Evolutionary conservation across 1,284 basidiomycete genomes (phyloP), one percentile per base, ranked within the genome.

Genomic region (Neolentinus lepideus): DNA sequence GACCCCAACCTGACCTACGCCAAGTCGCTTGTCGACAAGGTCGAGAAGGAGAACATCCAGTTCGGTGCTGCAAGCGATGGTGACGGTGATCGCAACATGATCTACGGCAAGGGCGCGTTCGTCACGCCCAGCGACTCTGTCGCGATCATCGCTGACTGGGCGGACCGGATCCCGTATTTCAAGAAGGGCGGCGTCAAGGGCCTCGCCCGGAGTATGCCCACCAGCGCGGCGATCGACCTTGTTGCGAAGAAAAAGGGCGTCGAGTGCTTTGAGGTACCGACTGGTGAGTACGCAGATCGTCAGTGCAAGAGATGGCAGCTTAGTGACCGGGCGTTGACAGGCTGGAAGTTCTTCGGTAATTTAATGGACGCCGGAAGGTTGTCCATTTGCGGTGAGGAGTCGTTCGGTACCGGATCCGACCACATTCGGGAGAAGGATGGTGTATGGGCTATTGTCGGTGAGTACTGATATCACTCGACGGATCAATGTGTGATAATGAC

Each of bases 331-430:
- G 48, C 54, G 3, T 24, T 38, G 53, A 11, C 63, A 94, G 92
- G 96, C 56, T 98, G 94, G 96, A 99, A 99, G 75, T 99, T 99
- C 84, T 99, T 99, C 68, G 97, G 96, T 54, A 99, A 99, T 77
- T 79, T 99, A 61, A 99, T 99, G 96, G 96, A 99, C 70, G 96
- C 97, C 47, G 95, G 94, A 0, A 83, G 92, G 47, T 82, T 99
- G 43, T 98, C 94, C 53, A 98, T 99, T 69, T 99, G 96, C 66
- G 96, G 96, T 62, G 96, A 99, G 71, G 96, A 99, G 75, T 95
- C 92, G 10, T 99, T 99, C 71, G 96, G 96, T 58, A 99, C 96
- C n/a, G 96, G 96, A 19, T 98, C 96, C 16, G 96, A 99, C 74
- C 96, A 99, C 74, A 97, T 99, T 64, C 91, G 96, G 61, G 96